phyloP scores from a whole-genome alignment of 164 flowering plant genomes.

The Nymphaea colorata region DNA sequence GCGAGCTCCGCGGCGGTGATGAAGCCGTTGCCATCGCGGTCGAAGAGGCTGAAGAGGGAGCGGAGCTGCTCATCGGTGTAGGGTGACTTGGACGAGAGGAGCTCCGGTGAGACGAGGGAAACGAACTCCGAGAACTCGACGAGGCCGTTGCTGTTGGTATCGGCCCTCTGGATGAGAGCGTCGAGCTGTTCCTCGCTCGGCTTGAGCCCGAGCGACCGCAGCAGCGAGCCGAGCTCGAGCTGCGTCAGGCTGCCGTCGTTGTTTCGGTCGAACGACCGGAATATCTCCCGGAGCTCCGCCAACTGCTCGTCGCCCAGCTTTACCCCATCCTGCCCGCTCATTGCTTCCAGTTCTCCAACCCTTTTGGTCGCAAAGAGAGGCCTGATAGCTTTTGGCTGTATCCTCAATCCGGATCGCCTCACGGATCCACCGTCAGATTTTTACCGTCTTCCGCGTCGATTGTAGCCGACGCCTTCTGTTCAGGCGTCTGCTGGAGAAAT shows the following conservation, averaged over 20 bases:
- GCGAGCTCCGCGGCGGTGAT: conserved; percentile 64
- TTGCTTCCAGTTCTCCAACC: background rate
- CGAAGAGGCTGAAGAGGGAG: conserved; percentile 49
- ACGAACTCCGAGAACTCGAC: conserved; percentile 86
- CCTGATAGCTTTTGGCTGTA: too few relatives aligned
- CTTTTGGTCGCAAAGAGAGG: too few relatives aligned
- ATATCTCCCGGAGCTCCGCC: conserved; percentile 70
- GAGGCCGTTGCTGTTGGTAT: conserved; percentile 69
- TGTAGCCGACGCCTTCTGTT: too few relatives aligned
- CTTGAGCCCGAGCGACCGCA: conserved; percentile 69
- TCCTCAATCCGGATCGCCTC: too few relatives aligned
- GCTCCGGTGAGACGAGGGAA: conserved; percentile 73
- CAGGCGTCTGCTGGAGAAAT: too few relatives aligned
- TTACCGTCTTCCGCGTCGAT: background rate
- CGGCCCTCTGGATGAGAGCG: conserved; percentile 52
- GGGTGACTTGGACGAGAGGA: conserved; percentile 48
- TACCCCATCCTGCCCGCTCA: conserved; percentile 9
- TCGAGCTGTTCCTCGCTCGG: conserved; percentile 74
- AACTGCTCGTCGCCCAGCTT: conserved; percentile 73
- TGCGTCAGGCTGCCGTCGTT: conserved; percentile 88
- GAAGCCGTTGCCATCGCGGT: conserved; percentile 53
- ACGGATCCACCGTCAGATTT: background rate
- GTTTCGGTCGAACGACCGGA: conserved; percentile 78
- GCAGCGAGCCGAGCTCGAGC: conserved; percentile 70
- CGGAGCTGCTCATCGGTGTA: conserved; percentile 70